Evolutionary conservation across 225 moss, liverwort and hornwort species (phyloP).

Genomic region (Rhytidiadelphus loreus): DNA sequence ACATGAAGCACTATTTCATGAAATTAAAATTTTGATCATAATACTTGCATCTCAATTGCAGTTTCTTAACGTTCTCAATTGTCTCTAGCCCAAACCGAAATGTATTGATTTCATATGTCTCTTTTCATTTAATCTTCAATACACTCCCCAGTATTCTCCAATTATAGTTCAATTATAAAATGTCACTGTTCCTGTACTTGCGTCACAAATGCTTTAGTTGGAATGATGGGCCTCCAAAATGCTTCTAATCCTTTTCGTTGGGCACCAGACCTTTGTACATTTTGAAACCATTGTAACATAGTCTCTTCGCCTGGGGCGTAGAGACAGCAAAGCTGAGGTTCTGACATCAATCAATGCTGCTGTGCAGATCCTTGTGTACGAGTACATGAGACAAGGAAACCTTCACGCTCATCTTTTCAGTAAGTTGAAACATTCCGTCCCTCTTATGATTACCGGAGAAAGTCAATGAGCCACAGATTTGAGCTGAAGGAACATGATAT

Average conservation of each 20-base stretch:
- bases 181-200: neutral
- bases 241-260: neutral
- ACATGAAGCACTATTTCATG: neutral
- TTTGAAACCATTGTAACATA: neutral
- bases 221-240: neutral
- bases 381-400: slow-evolving; percentile 58
- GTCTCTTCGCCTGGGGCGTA: neutral
- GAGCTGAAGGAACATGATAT: neutral
- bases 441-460: neutral
- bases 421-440: neutral
- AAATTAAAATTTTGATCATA: neutral
- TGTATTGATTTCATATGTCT: neutral
- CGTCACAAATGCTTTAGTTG: neutral
- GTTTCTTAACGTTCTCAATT: neutral
- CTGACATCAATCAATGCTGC: neutral
- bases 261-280: neutral
- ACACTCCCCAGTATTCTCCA: neutral
- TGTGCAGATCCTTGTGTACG: slow-evolving; percentile 59
- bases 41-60: neutral
- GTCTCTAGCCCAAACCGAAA: too few species aligned
- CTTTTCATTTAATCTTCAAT: neutral
- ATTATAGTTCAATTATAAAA: neutral
- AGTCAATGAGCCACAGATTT: neutral
- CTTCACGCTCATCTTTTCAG: slow-evolving; percentile 46
- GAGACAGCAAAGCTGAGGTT: neutral